Evolutionary conservation across 2,329 filamentous ascomycete genomes (phyloP).

Genomic region (Penicillium sp.): DNA sequence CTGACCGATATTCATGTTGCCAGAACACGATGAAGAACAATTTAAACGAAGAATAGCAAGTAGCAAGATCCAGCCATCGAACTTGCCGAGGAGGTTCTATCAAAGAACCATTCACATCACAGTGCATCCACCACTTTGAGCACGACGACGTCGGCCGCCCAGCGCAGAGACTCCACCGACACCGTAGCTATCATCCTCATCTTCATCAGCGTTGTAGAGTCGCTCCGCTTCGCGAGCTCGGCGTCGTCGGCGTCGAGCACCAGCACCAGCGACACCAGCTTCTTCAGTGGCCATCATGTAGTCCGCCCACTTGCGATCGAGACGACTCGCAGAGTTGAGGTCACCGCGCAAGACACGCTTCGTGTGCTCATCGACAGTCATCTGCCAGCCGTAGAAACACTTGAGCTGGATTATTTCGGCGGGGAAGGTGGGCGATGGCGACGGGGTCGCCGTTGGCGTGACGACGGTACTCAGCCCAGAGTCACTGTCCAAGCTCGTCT

Average conservation of each 20-base stretch:
- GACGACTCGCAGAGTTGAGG: constrained; percentile 70
- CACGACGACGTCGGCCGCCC: constrained; percentile 60
- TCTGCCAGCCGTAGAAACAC: constrained; percentile 94
- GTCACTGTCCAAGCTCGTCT: constrained; percentile 28
- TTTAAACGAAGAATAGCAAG: background rate
- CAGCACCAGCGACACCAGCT: constrained; percentile 64
- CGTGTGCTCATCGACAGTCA: constrained; percentile 90
- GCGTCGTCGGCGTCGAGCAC: constrained; percentile 70
- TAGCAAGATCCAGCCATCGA: background rate
- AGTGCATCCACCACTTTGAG: constrained; percentile 65
- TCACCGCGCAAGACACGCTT: constrained; percentile 82
- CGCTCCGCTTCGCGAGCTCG: constrained; percentile 80
- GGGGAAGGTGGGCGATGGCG: constrained; percentile 57
- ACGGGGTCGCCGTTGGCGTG: constrained; percentile 28
- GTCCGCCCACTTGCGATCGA: constrained; percentile 89
- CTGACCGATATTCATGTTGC: constrained; percentile 11
- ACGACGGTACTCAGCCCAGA: constrained; percentile 32
- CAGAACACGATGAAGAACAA: constrained; percentile 4
- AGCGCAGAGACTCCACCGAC: constrained; percentile 42
- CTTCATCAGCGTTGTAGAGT: constrained; percentile 79
- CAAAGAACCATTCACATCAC: constrained; percentile 61
- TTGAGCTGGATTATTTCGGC: constrained; percentile 83
- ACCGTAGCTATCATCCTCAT: constrained; percentile 56
- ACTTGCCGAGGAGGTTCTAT: background rate
- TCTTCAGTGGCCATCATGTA: constrained; percentile 94